Percentiles rank a stretch among this genome's conserved stretches.
These are phyloP conservation scores for Meyerozyma sp. DNA, from an alignment of 1,139 yeast species.

Conservation along the genomic window DNA sequence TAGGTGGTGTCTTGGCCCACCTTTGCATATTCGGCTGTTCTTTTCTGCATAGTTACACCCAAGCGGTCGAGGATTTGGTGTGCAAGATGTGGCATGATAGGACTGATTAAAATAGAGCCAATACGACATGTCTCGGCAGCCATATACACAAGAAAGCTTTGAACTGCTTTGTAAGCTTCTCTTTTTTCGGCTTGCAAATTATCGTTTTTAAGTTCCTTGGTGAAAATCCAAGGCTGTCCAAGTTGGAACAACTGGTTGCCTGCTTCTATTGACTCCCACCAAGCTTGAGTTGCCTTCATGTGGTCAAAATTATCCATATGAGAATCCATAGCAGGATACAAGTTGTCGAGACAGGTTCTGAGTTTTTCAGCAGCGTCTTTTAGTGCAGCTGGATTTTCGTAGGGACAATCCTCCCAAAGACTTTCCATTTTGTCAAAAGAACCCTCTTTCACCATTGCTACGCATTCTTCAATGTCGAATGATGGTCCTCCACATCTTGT, in stretches of 20 bases:
- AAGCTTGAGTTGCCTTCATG: constrained; percentile 52
- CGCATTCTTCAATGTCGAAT: constrained; percentile 54
- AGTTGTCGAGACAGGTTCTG: constrained; percentile 17
- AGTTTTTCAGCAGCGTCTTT: constrained; percentile 14
- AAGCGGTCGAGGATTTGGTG: constrained; percentile 57
- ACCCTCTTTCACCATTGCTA: constrained; percentile 15
- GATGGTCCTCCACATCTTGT: constrained; percentile 69
- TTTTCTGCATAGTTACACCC: constrained; percentile 38
- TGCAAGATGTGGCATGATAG: constrained; percentile 69
- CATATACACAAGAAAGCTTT: constrained; percentile 51
- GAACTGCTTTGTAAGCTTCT: constrained; percentile 20
- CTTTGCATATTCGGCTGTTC: constrained; percentile 31
- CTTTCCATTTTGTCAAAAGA: constrained; percentile 21
- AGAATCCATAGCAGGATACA: constrained; percentile 30
- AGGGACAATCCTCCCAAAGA: constrained; percentile 10
- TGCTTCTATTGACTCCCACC: constrained; percentile 57
- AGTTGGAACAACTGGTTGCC: constrained; percentile 63
- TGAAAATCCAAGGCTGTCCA: constrained; percentile 55
- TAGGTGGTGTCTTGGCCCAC: constrained; percentile 48
- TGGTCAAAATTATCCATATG: constrained; percentile 48
- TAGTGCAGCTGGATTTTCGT: constrained; percentile 11
- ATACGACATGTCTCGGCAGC: constrained; percentile 73
- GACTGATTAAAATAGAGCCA: constrained; percentile 58
- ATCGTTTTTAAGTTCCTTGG: constrained; percentile 24
- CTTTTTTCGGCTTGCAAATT: constrained; percentile 17